These are phyloP conservation scores for Termitomyces sp. DNA, from an alignment of 768 basidiomycete species.

Conservation along the genomic window DNA sequence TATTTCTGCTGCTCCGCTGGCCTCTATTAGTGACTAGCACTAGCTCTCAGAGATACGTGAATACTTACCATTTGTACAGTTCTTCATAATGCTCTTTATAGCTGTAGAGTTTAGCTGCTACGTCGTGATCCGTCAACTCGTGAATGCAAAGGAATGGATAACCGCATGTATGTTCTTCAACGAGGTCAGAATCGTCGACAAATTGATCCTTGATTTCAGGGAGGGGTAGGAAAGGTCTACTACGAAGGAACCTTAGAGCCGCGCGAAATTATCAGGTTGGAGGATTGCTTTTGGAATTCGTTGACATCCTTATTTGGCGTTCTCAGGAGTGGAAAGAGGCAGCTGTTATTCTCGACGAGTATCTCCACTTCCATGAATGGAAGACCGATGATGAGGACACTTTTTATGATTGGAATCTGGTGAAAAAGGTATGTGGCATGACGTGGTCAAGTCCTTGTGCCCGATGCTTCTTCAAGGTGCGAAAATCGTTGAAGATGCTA, in stretches of 20 bases:
- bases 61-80: constrained; percentile 55
- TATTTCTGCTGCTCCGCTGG: constrained; percentile 80
- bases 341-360: constrained; percentile 72
- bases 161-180: constrained; percentile 60
- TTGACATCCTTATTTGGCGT: neutral
- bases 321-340: constrained; percentile 81
- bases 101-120: constrained; percentile 81
- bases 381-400: constrained; percentile 82
- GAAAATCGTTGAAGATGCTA: constrained; percentile 62
- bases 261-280: constrained; percentile 69
- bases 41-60: neutral
- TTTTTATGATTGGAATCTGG: constrained; percentile 89
- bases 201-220: constrained; percentile 34
- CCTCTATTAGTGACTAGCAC: constrained; percentile 58
- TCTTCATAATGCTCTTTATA: constrained; percentile 81
- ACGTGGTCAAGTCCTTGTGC: neutral
- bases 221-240: constrained; percentile 76
- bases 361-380: constrained; percentile 86
- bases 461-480: constrained; percentile 38
- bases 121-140: constrained; percentile 82
- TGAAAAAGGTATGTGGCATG: constrained; percentile 52
- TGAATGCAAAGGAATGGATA: constrained; percentile 92
- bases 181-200: neutral
- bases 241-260: constrained; percentile 70
- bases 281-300: neutral